phyloP scores from a whole-genome alignment of 352 stramenopile species.

The Phytophthora rubi region DNA sequence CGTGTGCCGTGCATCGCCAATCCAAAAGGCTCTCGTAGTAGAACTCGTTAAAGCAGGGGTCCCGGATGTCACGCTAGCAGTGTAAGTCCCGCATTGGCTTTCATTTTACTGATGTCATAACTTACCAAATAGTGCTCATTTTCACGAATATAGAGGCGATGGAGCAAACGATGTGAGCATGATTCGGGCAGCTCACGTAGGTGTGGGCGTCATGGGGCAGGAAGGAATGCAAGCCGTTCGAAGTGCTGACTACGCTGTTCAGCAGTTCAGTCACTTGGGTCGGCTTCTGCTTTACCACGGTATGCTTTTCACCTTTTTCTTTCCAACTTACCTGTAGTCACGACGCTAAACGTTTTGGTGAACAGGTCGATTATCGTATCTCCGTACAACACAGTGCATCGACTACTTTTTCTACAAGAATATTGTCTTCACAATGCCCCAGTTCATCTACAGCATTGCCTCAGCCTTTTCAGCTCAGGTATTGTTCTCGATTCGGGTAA shows the following conservation, averaged over 20 bases:
- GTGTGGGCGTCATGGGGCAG: constrained; percentile 97
- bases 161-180: constrained; percentile 99
- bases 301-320: constrained; percentile 10
- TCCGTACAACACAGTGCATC: constrained; percentile 94
- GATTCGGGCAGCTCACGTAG: constrained; percentile 99
- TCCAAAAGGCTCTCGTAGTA: constrained; percentile 93
- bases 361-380: constrained; percentile 95
- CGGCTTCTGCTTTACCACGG: constrained; percentile 79
- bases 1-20: constrained; percentile 86
- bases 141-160: constrained; percentile 89
- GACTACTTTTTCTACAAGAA: constrained; percentile 99
- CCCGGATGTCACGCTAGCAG: constrained; percentile 91
- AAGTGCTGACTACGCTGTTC: constrained; percentile 82
- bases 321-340: not conserved
- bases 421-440: constrained; percentile 90
- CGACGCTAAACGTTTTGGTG: not conserved
- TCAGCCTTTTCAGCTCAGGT: constrained; percentile 91
- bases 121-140: constrained; percentile 23
- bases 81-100: constrained; percentile 56
- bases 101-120: constrained; percentile 3
- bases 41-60: constrained; percentile 92
- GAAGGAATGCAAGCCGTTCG: constrained; percentile 93
- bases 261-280: constrained; percentile 84
- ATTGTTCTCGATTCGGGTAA: not conserved
- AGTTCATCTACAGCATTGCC: constrained; percentile 89